Conservation (phyloP, 495 filamentous ascomycete genomes). For the Jackrogersella minutella region DNA sequence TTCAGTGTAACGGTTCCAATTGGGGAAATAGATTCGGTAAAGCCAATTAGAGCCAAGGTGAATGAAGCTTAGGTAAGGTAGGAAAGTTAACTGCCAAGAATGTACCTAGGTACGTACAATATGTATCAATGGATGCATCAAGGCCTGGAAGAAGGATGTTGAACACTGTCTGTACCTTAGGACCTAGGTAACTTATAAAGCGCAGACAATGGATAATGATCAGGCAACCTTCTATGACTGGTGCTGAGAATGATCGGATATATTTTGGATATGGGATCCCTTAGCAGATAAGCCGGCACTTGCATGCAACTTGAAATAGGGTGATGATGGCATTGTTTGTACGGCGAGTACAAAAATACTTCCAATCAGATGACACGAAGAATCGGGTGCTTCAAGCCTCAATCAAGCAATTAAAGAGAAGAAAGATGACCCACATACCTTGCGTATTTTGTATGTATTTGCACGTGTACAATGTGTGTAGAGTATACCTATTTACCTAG, state of each 20-base stretch:
- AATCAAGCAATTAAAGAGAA: conserved; percentile 15
- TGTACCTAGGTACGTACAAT: too few relatives aligned
- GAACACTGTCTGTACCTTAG: too few relatives aligned
- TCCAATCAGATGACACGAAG: conserved; percentile 38
- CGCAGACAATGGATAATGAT: background rate
- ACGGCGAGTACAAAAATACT: conserved; percentile 26
- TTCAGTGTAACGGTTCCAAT: conserved; percentile 31
- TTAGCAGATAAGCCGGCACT: conserved; percentile 32
- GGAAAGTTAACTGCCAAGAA: background rate
- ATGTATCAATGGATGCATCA: background rate
- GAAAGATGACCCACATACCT: conserved; percentile 19
- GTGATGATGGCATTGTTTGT: conserved; percentile 43
- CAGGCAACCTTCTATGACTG: background rate
- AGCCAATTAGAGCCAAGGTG: conserved; percentile 24
- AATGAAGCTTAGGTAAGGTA: background rate
- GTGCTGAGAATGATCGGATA: background rate
- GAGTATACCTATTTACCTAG: too few relatives aligned
- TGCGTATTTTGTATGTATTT: background rate
- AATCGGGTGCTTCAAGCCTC: conserved; percentile 32
- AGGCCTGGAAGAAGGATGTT: too few relatives aligned
- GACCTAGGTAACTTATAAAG: conserved; percentile 6
- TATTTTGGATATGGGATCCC: too few relatives aligned
- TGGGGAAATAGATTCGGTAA: conserved; percentile 30
- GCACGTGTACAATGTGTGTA: background rate
- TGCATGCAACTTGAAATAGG: conserved; percentile 36